Percentiles rank a stretch among this genome's conserved stretches.
Conservation (phyloP, 371 early-diverging fungal genomes). For the Mortierella sp. region DNA sequence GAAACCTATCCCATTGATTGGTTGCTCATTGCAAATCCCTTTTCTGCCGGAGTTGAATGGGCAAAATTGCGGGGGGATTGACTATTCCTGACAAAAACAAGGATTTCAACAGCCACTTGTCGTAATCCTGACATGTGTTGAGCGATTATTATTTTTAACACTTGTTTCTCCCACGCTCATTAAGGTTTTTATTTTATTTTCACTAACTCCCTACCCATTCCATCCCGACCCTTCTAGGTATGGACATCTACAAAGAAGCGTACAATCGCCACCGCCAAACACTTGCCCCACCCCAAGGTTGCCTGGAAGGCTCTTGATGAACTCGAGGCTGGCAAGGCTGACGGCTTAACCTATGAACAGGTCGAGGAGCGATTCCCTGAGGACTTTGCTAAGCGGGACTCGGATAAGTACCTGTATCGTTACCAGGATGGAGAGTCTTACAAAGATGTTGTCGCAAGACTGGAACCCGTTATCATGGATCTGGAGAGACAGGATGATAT, state of each 20-base stretch:
- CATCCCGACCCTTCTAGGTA: conserved; percentile 54
- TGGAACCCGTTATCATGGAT: conserved; percentile 97
- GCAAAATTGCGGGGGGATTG: conserved; percentile 8
- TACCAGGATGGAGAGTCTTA: conserved; percentile 97
- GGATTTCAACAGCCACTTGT: not conserved
- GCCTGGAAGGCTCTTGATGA: conserved; percentile 98
- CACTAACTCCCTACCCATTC: not conserved
- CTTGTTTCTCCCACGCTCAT: conserved; percentile 25
- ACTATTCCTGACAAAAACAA: not conserved
- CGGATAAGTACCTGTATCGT: conserved; percentile 94
- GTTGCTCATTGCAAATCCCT: not conserved
- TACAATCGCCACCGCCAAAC: conserved; percentile 87
- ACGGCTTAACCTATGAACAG: conserved; percentile 97
- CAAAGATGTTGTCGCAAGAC: conserved; percentile 84
- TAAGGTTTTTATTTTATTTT: conserved; percentile 17
- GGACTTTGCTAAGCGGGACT: conserved; percentile 90
- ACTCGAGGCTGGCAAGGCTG: conserved; percentile 96
- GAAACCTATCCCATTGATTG: not conserved
- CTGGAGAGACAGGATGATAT: conserved; percentile 95
- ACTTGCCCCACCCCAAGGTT: conserved; percentile 85
- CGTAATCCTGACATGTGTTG: not conserved
- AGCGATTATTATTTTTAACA: not conserved
- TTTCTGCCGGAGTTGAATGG: conserved; percentile 4
- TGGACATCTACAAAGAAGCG: conserved; percentile 97
- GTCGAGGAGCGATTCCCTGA: conserved; percentile 88